Base-by-base conservation (phyloP, 352 stramenopile genomes). In the Thalassiosira sp. region DNA sequence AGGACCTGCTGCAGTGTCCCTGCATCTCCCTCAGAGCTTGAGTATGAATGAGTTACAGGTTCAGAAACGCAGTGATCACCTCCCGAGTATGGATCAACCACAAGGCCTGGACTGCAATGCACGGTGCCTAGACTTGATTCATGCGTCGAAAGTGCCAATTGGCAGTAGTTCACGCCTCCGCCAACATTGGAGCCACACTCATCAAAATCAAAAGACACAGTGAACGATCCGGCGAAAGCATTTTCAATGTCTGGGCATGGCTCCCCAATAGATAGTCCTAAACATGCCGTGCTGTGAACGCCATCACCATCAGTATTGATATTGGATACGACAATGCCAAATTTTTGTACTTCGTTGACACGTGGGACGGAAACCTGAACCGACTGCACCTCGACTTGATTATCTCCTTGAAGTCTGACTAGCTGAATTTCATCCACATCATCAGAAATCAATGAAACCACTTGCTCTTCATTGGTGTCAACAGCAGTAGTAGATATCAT, bases 361-460 rank as follows among this genome's bases (percentile, higher is more conserved):
- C 92, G 86, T 11, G 37, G 56, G 0, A 91, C 90, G 8, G 90
- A 94, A 11, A 98, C 85, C 66, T 88, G 74, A 15, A 98, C 86
- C 1, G 76, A 88, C 64, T 98, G 96, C 0, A 97, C 89, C 75
- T 98, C 96, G 20, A 91, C 74, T 35, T 90, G 72, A 63, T 95
- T 89, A 1, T 71, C 51, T 0, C 94, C 86, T 6, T 90, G 90
- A 22, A 95, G 93, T 18, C 90, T 90, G 15, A 98, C 81, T 0
- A 94, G 88, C 72, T 98, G 94, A 45, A 97, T 94, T 67, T 98
- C 95, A 58, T 98, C 94, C 13, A 96, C 56, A 75, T 97, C 92
- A 58, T 95, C 90, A 0, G 85, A 94, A 76, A 93, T 78, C 13
- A 97, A 60, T 0, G 77, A 81, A 3, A 98, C 64, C 18, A 93